Evolutionary conservation across 495 filamentous ascomycete genomes (phyloP), one percentile per base, ranked within the genome.

Genomic region (Podospora australis): DNA sequence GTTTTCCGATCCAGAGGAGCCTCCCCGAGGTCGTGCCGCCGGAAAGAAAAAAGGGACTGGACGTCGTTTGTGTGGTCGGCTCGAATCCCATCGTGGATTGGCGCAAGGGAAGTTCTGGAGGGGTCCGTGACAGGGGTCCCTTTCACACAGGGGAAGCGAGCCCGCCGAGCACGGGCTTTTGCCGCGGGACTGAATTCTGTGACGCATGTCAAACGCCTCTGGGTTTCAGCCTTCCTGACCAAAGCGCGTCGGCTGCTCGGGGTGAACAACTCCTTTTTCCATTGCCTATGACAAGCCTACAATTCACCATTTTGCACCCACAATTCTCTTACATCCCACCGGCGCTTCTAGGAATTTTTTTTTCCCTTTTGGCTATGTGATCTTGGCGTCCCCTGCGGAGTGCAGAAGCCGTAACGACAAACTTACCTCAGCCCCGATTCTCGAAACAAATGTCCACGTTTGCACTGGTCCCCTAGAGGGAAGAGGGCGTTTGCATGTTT

Each of bases 171-270:
- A 51, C 54, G 42, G 52, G 28, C 38, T 23, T 44, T 32, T 58
- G 52, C 49, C 38, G 44, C 55, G 32, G 55, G 44, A 40, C 53
- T 24, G 40, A 9, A 23, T 23, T 43, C 40, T 63, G 53, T 49
- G 58, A 64, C 61, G 50, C 34, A 50, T 50, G 32, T 59, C 58
- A 61, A 62, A 64, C 61, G 36, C 14, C 21, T 40, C 42, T 42
- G 16, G 30, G 61, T 64, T 64, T 64, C 61, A 64, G 39, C 48
- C 40, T 23, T 39, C 48, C 35, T 25, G 32, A n/a, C 30, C 53
- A 39, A 29, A 48, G 53, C 53, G 53, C 47, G 45, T 55, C 39
- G 44, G 39, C 29, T 45, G 10, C 26, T 16, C 34, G 34, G 34
- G 17, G 13, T 10, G 11, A n/a, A n/a, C n/a, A n/a, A n/a, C n/a